A percentile compares a stretch with the other conserved stretches of the same genome.
Conservation (phyloP, 176 grass and related monocot species). For the Elaeis guineensis region DNA sequence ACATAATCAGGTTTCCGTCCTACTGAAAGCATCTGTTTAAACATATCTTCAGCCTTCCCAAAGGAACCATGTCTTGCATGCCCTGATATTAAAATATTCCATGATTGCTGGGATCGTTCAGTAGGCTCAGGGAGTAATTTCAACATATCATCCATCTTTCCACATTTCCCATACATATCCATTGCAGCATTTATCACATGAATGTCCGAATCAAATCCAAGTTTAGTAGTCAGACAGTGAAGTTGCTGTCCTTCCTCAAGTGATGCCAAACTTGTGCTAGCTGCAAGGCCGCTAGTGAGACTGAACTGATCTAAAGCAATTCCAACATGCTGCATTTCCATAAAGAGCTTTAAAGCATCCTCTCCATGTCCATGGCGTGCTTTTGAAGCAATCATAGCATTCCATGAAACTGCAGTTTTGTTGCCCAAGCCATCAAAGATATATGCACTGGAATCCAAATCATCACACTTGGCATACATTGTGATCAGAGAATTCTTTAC, state of each 20-base stretch:
- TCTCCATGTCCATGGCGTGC: constrained; percentile 61
- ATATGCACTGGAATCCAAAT: constrained; percentile 53
- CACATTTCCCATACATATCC: constrained; percentile 93
- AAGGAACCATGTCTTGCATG: constrained; percentile 69
- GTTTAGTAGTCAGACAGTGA: constrained; percentile 62
- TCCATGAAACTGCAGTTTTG: constrained; percentile 61
- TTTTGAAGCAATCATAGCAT: constrained; percentile 66
- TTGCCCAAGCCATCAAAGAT: constrained; percentile 44
- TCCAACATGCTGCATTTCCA: constrained; percentile 46
- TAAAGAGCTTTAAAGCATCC: constrained; percentile 63
- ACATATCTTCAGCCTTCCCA: constrained; percentile 62
- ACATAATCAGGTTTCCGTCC: constrained; percentile 62
- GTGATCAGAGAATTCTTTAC: constrained; percentile 74
- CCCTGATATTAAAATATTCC: constrained; percentile 84
- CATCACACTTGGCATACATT: constrained; percentile 78
- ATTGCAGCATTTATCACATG: constrained; percentile 68
- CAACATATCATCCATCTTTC: constrained; percentile 67
- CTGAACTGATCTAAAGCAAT: constrained; percentile 54
- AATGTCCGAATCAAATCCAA: constrained; percentile 43
- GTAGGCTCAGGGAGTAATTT: constrained; percentile 50
- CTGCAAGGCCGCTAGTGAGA: constrained; percentile 62
- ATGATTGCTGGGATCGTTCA: constrained; percentile 46
- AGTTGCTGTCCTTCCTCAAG: constrained; percentile 90
- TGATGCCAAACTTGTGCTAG: constrained; percentile 61
- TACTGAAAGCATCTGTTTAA: constrained; percentile 52